Base-by-base conservation (phyloP, 345 rosid species). In the Laguncularia racemosa region DNA sequence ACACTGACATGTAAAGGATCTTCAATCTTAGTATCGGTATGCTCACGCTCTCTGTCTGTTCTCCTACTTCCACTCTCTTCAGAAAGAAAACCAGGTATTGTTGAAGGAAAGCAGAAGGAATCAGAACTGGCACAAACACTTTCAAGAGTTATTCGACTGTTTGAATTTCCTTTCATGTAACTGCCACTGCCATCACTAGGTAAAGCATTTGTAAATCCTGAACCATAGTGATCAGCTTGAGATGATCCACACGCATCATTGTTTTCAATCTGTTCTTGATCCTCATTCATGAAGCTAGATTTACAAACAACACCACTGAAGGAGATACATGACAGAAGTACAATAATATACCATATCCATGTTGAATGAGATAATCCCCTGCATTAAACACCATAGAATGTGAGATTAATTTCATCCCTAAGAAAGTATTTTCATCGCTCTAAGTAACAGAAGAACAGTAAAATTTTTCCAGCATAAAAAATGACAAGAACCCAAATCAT, bases 21-120 rank as follows among this genome's bases (percentile, higher is more conserved):
- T 61, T 72, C 69, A 58, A 56, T 60, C 57, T 58, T 62, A 66
- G 63, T 60, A 59, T 67, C 64, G 70, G 75, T 59, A 55, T 47
- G 73, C 55, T 73, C 76, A 55, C 44, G 73, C 55, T 73, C 76
- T 67, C 72, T 51, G 73, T 62, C 57, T 61, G 58, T 74, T 38
- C 13, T 44, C 63, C 67, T 54, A 28, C 33, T 57, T 21, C 53
- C 55, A 44, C 48, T 60, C 58, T 58, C 78, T 47, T 57, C 52
- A 43, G 66, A 64, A 15, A 60, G 60, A 67, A 76, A 65, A 50
- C 74, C 82, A 50, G 69, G 63, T 57, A 81, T 68, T 16, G 87
- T 81, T 28, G 97, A 85, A 62, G 81, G 95, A 71, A 84, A 80
- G 75, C 85, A 80, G 65, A 84, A 75, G 9, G 69, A 71, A 52